Evolutionary conservation across 1,284 basidiomycete species (phyloP), one percentile per base, ranked within the genome.

Genomic region (Xerocomus amazonicus): DNA sequence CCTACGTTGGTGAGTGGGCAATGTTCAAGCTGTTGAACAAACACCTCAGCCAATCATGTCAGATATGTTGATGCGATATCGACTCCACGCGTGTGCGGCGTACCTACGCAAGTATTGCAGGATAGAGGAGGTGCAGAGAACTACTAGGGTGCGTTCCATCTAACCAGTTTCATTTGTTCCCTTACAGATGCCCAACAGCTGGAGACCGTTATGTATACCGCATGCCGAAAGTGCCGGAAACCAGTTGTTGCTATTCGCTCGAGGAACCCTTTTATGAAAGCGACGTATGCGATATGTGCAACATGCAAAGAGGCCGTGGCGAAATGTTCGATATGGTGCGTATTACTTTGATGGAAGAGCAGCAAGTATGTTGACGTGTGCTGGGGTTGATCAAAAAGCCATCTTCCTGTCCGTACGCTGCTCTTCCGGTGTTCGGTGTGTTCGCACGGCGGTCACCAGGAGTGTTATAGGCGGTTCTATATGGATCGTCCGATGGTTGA

Each of bases 391-490:
- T 12, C 6, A 45, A 6, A 50, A 5, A 90, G 87, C 61, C 87
- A 80, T 47, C 75, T 90, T 26, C 88, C 88, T 4, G 85, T 90
- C 16, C 77, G 77, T 31, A 71, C 77, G 0, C 69, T 88, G 4
- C 67, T 87, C 4, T 83, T 89, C 59, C 80, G 83, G 45, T 90
- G 88, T 63, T 74, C 83, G 1, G 68, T 86, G 6, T 90, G 88
- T 61, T 71, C 78, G 42, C 87, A 90, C 55, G 88, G 87, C 0
- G 88, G 87, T 0, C 87, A 90, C 58, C 81, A 84, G 56, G 73
- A 76, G 19, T 90, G 87, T 64, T 89, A 87, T 59, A 74, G 77
- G 37, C 70, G 72, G 28, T 88, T 81, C 59, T 87, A 87, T 59
- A 67, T 74, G 53, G 69, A 73, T 32, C 75, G 75, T 28, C 78